These are phyloP conservation scores for Nicotiana paniculata DNA, from an alignment of 257 asterid species.

Conservation along the genomic window DNA sequence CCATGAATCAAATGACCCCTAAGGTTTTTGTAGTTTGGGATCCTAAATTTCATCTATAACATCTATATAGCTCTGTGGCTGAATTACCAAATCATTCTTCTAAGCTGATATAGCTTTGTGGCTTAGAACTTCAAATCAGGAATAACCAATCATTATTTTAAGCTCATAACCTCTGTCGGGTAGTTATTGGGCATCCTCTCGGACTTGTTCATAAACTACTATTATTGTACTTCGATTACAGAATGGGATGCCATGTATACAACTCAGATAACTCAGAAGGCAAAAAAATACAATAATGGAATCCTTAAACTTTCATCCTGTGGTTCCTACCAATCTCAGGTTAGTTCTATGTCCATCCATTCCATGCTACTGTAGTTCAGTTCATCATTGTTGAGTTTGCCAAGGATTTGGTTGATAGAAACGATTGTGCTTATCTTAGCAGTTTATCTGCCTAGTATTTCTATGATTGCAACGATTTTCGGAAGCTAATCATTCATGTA, in stretches of 20 bases:
- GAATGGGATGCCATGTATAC: conserved; percentile 36
- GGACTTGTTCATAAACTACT: not conserved
- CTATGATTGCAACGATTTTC: not conserved
- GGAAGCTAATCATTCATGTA: not conserved
- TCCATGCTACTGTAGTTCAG: not conserved
- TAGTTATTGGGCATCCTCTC: not conserved
- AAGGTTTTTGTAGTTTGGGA: no score
- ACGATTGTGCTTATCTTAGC: not conserved
- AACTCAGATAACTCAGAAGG: conserved; percentile 19
- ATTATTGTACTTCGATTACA: conserved; percentile 4
- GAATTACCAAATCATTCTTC: no score
- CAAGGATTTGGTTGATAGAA: not conserved
- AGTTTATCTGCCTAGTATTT: not conserved
- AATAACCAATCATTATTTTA: no score
- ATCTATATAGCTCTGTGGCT: no score
- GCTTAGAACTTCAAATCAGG: no score
- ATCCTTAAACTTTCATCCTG: conserved; percentile 20
- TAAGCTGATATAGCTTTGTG: no score
- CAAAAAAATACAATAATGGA: conserved; percentile 22
- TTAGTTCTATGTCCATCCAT: not conserved
- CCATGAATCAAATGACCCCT: no score
- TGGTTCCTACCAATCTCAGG: conserved; percentile 26
- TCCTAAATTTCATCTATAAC: no score
- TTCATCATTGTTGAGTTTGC: conserved; percentile 3
- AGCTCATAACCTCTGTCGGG: no score